Conservation (phyloP, 257 asterid genomes). For the Nicotiana tomentosiformis region DNA sequence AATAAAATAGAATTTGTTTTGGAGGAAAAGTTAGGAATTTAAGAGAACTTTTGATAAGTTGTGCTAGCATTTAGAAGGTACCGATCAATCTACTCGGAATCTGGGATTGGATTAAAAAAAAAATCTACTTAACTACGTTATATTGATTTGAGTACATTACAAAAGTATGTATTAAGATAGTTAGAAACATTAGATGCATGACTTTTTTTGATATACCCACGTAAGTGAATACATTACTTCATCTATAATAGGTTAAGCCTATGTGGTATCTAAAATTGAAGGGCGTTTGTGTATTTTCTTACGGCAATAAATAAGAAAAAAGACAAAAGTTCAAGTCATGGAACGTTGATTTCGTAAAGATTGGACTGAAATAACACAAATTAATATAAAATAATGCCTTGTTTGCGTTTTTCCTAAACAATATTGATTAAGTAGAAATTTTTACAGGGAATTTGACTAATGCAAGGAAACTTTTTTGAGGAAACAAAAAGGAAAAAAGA, state of each 20-base stretch:
- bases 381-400: no score
- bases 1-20: no score
- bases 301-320: background rate
- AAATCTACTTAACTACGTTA: no score
- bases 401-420: background rate
- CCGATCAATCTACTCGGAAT: background rate
- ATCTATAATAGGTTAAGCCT: background rate
- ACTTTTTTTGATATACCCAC: background rate
- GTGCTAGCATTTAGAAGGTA: background rate
- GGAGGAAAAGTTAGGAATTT: no score
- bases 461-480: background rate
- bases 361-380: no score
- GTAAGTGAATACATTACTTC: background rate
- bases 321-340: background rate
- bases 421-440: background rate
- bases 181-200: background rate
- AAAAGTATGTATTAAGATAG: background rate
- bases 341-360: background rate
- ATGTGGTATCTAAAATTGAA: background rate
- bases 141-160: background rate
- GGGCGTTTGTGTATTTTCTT: background rate
- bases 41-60: background rate
- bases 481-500: background rate
- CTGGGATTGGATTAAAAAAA: no score
- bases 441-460: background rate